Evolutionary conservation across 2,329 filamentous ascomycete species (phyloP), one percentile per base, ranked within the genome.

Genomic region (Monosporascus ibericus): DNA sequence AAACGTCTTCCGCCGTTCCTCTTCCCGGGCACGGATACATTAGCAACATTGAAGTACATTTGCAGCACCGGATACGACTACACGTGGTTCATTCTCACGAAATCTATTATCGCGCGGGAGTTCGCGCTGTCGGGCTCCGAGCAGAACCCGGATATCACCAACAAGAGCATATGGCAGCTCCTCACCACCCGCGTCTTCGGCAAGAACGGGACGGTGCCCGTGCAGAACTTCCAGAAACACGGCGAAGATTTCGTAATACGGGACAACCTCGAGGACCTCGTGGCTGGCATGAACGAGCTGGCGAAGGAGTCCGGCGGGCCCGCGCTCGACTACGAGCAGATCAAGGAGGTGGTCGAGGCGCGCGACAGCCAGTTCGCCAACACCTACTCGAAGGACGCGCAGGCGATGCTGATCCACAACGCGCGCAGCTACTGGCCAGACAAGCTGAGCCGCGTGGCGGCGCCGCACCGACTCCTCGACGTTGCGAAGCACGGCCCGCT

Each of bases 81-180:
- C 69, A 77, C 76, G 2, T 85, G 82, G 81, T 85, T 85, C 67
- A 74, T 85, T 51, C 72, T 82, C 2, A 74, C 81, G 63, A 77
- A 79, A 55, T 69, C 68, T 61, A 84, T 85, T 59, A 78, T 84
- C 47, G 77, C 78, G n/a, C 73, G 76, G 20, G 81, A 85, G 64
- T 84, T 85, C 53, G 80, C 77, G 14, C 74, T 85, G 1, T 85
- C 81, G 0, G 81, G 81, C 8, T 83, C 80, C 0, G 81, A 85
- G 66, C 81, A 85, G 69, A 85, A 85, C 67, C 79, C 80, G 0
- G 81, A 85, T 58, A 56, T 85, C 30, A 82, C 80, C 1, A 67
- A 63, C 63, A 85, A 85, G 69, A 82, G 76, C 62, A 66, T 79
- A 47, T 76, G 77, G 73, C 65, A 77, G 60, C 58, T 81, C 2